These are phyloP conservation scores for Backusella mclennaniae DNA, from an alignment of 192 early-diverging fungal species.

Conservation along the genomic window DNA sequence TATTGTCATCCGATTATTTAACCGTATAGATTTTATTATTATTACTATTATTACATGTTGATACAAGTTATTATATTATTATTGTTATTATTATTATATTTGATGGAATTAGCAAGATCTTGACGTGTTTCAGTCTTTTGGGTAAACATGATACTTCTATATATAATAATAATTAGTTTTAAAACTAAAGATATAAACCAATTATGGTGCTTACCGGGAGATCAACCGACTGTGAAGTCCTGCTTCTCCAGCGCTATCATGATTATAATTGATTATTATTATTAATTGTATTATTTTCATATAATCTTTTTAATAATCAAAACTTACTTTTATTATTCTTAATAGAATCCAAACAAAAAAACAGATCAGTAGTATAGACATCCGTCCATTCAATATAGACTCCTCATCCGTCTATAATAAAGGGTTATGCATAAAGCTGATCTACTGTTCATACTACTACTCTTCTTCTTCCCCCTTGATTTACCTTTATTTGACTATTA, in stretches of 20 bases:
- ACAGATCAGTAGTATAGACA: background rate
- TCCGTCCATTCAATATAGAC: slow-evolving; percentile 1
- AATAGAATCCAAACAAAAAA: slow-evolving; percentile 5
- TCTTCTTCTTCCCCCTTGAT: background rate
- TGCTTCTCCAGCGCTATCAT: background rate
- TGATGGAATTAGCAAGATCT: background rate
- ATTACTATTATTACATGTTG: background rate
- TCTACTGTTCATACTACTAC: background rate
- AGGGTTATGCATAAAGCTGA: slow-evolving; percentile 8
- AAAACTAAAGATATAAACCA: background rate
- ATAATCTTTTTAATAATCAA: background rate
- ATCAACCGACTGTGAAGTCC: background rate
- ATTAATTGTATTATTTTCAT: background rate
- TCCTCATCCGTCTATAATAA: background rate
- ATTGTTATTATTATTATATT: background rate
- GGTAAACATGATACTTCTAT: background rate
- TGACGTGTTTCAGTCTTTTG: slow-evolving; percentile 6
- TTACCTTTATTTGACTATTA: background rate
- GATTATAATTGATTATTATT: background rate
- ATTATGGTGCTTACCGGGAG: background rate
- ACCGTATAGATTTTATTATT: background rate
- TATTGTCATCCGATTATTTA: background rate
- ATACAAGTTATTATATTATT: background rate
- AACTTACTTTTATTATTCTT: slow-evolving; percentile 1
- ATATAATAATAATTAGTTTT: background rate